These are phyloP conservation scores for Echites panduratus DNA, from an alignment of 257 asterid genomes.

Conservation along the genomic window DNA sequence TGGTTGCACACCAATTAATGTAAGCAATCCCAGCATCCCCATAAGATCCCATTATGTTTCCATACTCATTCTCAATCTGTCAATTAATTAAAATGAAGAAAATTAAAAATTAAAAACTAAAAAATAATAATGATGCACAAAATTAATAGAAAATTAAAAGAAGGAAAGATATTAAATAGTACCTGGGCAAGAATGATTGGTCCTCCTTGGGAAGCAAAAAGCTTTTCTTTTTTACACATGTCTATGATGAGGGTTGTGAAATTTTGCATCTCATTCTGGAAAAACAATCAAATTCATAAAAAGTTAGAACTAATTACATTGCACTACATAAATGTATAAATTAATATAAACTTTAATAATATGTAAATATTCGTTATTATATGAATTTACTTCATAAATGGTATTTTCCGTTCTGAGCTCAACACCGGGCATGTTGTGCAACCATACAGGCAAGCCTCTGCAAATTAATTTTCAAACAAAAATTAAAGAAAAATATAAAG, in stretches of 20 bases:
- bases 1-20: conserved; percentile 54
- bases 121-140: too few species aligned
- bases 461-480: background rate
- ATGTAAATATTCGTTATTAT: too few species aligned
- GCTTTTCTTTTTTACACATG: conserved; percentile 56
- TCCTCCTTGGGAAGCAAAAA: conserved; percentile 89
- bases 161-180: background rate
- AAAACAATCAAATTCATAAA: background rate
- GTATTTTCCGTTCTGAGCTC: conserved; percentile 52
- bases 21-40: conserved; percentile 72
- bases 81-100: too few species aligned
- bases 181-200: conserved; percentile 82
- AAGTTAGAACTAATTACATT: background rate
- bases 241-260: conserved; percentile 59
- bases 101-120: background rate
- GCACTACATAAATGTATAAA: too few species aligned
- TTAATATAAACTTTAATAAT: too few species aligned
- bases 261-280: conserved; percentile 68
- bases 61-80: conserved; percentile 81
- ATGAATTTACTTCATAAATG: conserved; percentile 43
- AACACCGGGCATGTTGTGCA: conserved; percentile 52
- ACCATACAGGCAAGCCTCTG: conserved; percentile 83
- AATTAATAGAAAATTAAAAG: background rate
- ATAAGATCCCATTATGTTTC: conserved; percentile 42
- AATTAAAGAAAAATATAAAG: too few species aligned